Percentiles rank a stretch among this genome's conserved stretches.
Evolutionary conservation across 2,329 filamentous ascomycete species (phyloP).

Genomic region (Aspergillus costaricaensis): DNA sequence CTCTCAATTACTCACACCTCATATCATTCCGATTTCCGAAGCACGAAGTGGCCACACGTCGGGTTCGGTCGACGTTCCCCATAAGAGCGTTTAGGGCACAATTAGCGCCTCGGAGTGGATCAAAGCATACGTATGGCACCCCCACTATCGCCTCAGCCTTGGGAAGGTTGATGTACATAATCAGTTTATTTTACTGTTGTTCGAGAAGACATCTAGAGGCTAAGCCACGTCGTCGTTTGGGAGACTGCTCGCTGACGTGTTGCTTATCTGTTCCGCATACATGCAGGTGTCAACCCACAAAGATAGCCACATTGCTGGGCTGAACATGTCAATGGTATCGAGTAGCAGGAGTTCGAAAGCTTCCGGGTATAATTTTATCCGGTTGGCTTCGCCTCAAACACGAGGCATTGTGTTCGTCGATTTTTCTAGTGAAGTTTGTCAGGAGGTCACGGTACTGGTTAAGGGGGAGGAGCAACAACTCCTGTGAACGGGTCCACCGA

Average conservation of each 20-base stretch:
- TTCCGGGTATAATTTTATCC: background rate
- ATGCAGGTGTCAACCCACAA: background rate
- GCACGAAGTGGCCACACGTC: background rate
- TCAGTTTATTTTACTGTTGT: background rate
- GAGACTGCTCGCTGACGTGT: background rate
- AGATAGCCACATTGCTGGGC: background rate
- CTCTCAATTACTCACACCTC: no score
- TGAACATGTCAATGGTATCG: no score
- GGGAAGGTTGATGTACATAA: background rate
- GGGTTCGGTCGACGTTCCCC: background rate
- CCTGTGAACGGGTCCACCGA: background rate
- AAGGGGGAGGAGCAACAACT: background rate
- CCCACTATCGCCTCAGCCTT: slow-evolving; percentile 1
- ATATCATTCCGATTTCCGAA: background rate
- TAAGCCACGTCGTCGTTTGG: background rate
- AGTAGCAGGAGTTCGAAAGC: background rate
- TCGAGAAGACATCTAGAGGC: background rate
- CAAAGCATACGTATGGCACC: slow-evolving; percentile 3
- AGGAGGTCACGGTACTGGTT: background rate
- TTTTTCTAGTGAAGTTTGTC: background rate
- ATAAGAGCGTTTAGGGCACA: background rate
- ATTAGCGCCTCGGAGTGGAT: slow-evolving; percentile 7
- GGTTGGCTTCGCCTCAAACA: background rate
- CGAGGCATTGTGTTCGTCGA: background rate
- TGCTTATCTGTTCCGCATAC: background rate